Evolutionary conservation across 306 rosid species (phyloP), one percentile per base, ranked within the genome.

Genomic region (Gillenia trifoliata): DNA sequence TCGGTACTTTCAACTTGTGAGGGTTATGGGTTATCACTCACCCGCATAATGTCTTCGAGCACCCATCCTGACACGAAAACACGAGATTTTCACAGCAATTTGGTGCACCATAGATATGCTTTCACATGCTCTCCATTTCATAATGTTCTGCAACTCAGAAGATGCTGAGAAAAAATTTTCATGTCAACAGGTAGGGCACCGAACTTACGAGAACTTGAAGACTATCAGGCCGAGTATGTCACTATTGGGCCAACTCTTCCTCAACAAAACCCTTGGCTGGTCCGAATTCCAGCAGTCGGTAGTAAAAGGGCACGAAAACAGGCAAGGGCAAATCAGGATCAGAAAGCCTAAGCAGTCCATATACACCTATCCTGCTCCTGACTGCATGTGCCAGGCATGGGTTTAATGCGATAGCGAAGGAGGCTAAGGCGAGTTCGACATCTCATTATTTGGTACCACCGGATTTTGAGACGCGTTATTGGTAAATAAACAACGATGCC

Each of bases 151-250:
- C 52, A 47, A 47, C 52, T 63, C 11, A 15, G 1, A 52, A 20
- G 29, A 49, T 77, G 66, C 20, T 16, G 52, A 47, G 6, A 16
- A 47, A 25, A 9, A 30, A 62, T 49, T 74, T 52, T 84, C 65
- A 40, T 88, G 69, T 40, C 70, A 74, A 78, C 84, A 95, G 99
- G 98, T 90, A 69, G 99, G 99, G 63, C 99, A 95, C 78, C 82
- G 99, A 41, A 95, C 97, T 38, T 95, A 85, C 68, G 84, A 82
- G 82, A 95, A 89, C 87, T 75, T 83, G 81, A 95, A 95, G 85
- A 95, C 98, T 3, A 83, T 95, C 63, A 90, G 99, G 83, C 99
- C 99, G 54, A 95, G 89, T 83, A 92, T 95, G 99, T 88, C 84
- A 63, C 74, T 95, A 22, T 69, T 92, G 92, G 99, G 99, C 28